phyloP scores from a whole-genome alignment of 1,139 yeast genomes.

The Pichia sp. region DNA sequence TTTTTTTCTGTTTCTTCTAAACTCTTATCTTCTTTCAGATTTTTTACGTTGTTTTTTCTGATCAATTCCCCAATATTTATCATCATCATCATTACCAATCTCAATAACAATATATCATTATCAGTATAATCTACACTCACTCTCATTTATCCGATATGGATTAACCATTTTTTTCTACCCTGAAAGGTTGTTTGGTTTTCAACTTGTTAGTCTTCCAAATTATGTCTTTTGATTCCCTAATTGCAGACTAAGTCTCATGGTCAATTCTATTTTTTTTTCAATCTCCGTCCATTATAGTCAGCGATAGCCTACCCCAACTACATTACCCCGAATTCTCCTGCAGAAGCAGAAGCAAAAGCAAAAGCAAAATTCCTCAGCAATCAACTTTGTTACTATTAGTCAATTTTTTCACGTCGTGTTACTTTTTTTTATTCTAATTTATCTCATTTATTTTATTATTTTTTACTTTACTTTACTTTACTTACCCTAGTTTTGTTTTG shows the following conservation, averaged over 20 bases:
- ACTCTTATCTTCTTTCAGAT: no score
- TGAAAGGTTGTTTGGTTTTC: neutral
- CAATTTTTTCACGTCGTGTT: slow-evolving; percentile 1
- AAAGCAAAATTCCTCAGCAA: neutral
- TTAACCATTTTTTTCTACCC: neutral
- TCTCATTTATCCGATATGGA: neutral
- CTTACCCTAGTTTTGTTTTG: slow-evolving; percentile 3
- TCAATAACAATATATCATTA: no score
- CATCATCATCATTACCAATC: neutral
- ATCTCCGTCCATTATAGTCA: neutral
- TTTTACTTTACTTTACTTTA: neutral
- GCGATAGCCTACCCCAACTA: no score
- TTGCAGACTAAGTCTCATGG: slow-evolving; percentile 1
- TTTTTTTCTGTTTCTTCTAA: neutral
- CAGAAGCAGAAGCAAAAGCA: neutral
- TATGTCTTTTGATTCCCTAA: slow-evolving; percentile 1
- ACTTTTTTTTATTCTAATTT: slow-evolving; percentile 5
- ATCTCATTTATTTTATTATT: neutral
- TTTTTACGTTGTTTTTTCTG: no score
- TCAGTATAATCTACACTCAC: no score
- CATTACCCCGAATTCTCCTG: no score
- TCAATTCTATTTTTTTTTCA: neutral
- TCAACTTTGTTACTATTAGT: slow-evolving; percentile 11
- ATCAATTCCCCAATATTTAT: neutral
- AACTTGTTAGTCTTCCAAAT: neutral